phyloP scores from a whole-genome alignment of 176 grass and related monocot genomes.

The Thinopyrum elongatum region DNA sequence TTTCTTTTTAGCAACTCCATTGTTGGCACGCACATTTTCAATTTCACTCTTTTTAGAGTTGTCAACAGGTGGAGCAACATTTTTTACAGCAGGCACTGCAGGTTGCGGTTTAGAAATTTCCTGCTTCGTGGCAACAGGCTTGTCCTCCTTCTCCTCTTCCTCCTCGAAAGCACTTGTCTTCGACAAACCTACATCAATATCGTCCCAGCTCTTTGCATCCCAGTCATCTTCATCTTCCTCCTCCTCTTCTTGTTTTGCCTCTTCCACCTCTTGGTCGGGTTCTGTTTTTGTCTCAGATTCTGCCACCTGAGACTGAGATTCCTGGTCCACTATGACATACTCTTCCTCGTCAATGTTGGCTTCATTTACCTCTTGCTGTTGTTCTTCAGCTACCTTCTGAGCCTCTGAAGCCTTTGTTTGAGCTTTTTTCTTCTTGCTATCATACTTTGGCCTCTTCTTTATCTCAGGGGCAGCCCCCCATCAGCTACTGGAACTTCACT shows the following conservation, averaged over 20 bases:
- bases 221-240: constrained; percentile 89
- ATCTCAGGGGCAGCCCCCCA: constrained; percentile 37
- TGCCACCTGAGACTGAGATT: constrained; percentile 55
- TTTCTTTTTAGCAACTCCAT: constrained; percentile 50
- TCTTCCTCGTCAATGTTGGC: constrained; percentile 57
- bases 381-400: constrained; percentile 48
- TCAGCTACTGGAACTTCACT: constrained; percentile 57
- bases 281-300: constrained; percentile 60
- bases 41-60: constrained; percentile 48
- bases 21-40: constrained; percentile 30
- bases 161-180: constrained; percentile 56
- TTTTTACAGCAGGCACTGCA: constrained; percentile 51
- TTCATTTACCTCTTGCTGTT: constrained; percentile 49
- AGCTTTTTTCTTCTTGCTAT: constrained; percentile 73
- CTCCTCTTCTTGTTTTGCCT: constrained; percentile 52
- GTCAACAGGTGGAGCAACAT: constrained; percentile 42
- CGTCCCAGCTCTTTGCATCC: constrained; percentile 99
- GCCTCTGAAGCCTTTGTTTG: constrained; percentile 49
- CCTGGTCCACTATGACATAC: constrained; percentile 70
- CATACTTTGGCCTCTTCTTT: constrained; percentile 87
- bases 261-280: constrained; percentile 62
- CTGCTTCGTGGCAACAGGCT: constrained; percentile 49
- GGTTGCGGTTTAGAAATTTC: constrained; percentile 43
- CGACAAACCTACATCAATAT: constrained; percentile 85
- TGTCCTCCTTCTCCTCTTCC: constrained; percentile 79